Conservation (phyloP, 2,329 filamentous ascomycete species). For the Aschersonia sp. region DNA sequence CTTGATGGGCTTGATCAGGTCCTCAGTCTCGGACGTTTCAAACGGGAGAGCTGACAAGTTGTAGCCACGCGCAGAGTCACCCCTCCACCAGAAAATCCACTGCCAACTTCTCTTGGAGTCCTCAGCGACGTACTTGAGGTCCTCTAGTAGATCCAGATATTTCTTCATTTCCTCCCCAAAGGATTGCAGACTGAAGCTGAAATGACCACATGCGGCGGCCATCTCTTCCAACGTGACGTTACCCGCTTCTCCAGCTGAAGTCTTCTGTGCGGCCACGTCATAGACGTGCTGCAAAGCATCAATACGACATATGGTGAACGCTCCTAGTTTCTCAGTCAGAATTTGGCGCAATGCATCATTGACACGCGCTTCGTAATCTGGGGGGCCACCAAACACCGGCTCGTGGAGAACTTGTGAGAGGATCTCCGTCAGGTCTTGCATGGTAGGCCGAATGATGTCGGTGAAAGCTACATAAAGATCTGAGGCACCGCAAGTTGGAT, state of each 20-base stretch:
- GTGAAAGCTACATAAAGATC: conserved; percentile 79
- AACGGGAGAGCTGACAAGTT: conserved; percentile 8
- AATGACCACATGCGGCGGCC: conserved; percentile 82
- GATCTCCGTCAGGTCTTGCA: conserved; percentile 78
- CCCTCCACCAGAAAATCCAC: conserved; percentile 64
- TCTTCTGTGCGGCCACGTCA: conserved; percentile 50
- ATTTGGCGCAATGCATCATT: conserved; percentile 65
- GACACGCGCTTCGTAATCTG: conserved; percentile 30
- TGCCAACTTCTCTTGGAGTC: conserved; percentile 51
- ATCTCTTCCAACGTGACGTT: conserved; percentile 87
- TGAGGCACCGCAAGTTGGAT: conserved; percentile 29
- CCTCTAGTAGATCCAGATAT: conserved; percentile 66
- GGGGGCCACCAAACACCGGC: conserved; percentile 46
- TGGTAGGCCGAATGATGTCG: conserved; percentile 67
- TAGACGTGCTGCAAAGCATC: conserved; percentile 65
- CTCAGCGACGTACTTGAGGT: conserved; percentile 56
- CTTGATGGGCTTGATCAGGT: conserved; percentile 24
- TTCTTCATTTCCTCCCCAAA: conserved; percentile 75
- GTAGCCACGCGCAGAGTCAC: neutral
- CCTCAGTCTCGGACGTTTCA: conserved; percentile 17
- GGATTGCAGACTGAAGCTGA: conserved; percentile 73
- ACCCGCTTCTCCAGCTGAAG: conserved; percentile 48
- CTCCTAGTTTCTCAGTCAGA: conserved; percentile 54
- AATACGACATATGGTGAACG: conserved; percentile 58
- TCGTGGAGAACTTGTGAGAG: conserved; percentile 71